Evolutionary conservation across 2,329 filamentous ascomycete species (phyloP), one percentile per base, ranked within the genome.

Genomic region (Colletotrichum acutatum): DNA sequence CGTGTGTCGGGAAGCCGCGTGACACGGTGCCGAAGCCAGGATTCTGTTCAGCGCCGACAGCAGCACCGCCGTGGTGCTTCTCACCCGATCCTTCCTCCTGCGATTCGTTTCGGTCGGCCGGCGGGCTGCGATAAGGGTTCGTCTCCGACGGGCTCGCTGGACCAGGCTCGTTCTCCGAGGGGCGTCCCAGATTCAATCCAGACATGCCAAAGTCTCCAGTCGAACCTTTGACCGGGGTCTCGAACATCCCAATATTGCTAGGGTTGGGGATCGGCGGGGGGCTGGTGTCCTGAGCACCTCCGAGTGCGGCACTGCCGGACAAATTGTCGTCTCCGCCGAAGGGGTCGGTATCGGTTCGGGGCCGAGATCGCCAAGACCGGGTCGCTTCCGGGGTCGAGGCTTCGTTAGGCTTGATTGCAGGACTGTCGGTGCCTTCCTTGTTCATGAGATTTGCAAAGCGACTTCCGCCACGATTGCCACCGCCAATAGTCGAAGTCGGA

Each of bases 71-170:
- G 64, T 86, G 86, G 14, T 83, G 79, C 62, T 84, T 84, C 8
- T 88, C 86, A 14, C 86, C 84, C 42, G 81, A 78, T 60, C 87
- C 86, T 58, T 88, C 86, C 19, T 90, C 89, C 60, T 94, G 90
- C 22, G 90, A 88, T 69, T 93, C 91, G 5, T 86, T 86, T 57
- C 91, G 91, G 30, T 95, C 93, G 49, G 92, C 93, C 8, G 93
- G 91, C 2, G 97, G 97, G 81, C 96, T 98, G 75, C 95, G 94
- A 80, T 97, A 99, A 1, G 97, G 97, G 79, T 99, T 99, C 3
- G 97, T 98, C 78, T 97, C 94, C 0, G 95, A 97, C 12, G 97
- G 97, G 80, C 96, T 98, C 79, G 94, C 90, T 0, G 94, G 93
- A 71, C 95, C 94, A 75, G 92, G 87, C n/a, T 87, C 86, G 56